phyloP scores from a whole-genome alignment of 2,329 filamentous ascomycete species.

The Talaromyces amestolkiae region DNA sequence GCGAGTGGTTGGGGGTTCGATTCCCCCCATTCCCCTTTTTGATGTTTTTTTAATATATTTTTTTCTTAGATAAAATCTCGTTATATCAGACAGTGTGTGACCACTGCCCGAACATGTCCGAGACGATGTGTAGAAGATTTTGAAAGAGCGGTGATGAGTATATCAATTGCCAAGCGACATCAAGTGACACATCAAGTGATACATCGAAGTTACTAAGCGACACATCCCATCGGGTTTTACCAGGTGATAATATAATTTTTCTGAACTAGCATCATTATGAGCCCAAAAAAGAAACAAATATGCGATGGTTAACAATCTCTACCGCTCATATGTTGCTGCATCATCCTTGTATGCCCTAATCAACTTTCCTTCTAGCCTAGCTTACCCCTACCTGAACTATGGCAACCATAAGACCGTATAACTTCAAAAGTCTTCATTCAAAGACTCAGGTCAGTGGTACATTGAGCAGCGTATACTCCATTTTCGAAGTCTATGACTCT shows the following conservation, averaged over 20 bases:
- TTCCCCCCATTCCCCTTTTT: no score
- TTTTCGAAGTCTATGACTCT: not conserved
- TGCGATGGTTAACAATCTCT: not conserved
- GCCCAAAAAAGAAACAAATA: not conserved
- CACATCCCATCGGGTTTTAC: not conserved
- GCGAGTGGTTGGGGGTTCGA: no score
- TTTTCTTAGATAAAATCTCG: no score
- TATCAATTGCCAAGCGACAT: not conserved
- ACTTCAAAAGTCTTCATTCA: not conserved
- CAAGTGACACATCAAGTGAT: not conserved
- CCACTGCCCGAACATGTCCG: not conserved
- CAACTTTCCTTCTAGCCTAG: not conserved
- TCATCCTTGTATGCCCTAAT: no score
- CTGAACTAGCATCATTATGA: not conserved
- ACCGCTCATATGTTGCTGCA: not conserved
- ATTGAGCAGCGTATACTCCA: not conserved
- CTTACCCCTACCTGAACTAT: not conserved
- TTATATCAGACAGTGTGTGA: not conserved
- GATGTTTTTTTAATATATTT: not conserved
- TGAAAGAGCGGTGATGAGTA: not conserved
- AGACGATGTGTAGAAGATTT: not conserved
- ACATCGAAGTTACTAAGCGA: not conserved
- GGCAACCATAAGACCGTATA: not conserved
- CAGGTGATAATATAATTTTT: not conserved
- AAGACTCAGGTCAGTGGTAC: not conserved